A percentile compares a stretch with the other conserved stretches of the same genome.
Evolutionary conservation across 352 stramenopile species (phyloP).

Genomic region (Phytophthora hibernalis): DNA sequence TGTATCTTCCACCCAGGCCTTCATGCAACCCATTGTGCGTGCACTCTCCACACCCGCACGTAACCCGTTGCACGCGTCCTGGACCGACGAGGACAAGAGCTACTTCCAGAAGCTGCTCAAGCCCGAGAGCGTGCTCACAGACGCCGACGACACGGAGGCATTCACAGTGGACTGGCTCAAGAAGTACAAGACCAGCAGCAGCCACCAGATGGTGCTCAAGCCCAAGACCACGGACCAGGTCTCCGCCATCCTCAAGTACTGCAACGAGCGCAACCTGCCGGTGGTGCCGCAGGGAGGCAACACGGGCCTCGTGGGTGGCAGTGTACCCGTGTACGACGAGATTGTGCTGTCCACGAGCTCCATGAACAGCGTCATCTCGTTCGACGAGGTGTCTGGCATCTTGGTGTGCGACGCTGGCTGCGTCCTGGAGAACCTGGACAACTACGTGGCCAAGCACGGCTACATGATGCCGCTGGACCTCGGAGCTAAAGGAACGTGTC

Average conservation of each 20-base stretch:
- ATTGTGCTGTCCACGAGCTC: slow-evolving; percentile 93
- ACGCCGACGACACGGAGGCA: slow-evolving; percentile 67
- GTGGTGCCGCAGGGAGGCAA: slow-evolving; percentile 97
- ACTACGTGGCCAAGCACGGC: slow-evolving; percentile 81
- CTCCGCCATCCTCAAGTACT: slow-evolving; percentile 92
- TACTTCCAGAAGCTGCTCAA: slow-evolving; percentile 74
- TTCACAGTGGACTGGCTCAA: slow-evolving; percentile 89
- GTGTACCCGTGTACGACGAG: slow-evolving; percentile 91
- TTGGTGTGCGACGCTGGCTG: slow-evolving; percentile 92
- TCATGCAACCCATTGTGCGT: slow-evolving; percentile 12
- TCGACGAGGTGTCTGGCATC: slow-evolving; percentile 90
- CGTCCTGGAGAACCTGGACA: slow-evolving; percentile 95
- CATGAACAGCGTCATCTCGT: slow-evolving; percentile 93
- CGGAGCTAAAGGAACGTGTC: slow-evolving; percentile 97
- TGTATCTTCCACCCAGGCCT: slow-evolving; percentile 2
- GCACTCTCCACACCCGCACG: slow-evolving; percentile 44
- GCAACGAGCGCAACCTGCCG: slow-evolving; percentile 85
- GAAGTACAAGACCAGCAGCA: slow-evolving; percentile 77
- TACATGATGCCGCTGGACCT: slow-evolving; percentile 97
- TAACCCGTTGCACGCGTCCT: slow-evolving; percentile 56
- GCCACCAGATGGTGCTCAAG: slow-evolving; percentile 83
- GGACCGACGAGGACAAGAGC: slow-evolving; percentile 65
- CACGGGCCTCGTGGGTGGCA: slow-evolving; percentile 96
- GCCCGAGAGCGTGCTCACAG: slow-evolving; percentile 69
- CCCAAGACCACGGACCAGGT: slow-evolving; percentile 91